phyloP scores from a whole-genome alignment of 1,284 basidiomycete species.

The Ustilago bromivora region DNA sequence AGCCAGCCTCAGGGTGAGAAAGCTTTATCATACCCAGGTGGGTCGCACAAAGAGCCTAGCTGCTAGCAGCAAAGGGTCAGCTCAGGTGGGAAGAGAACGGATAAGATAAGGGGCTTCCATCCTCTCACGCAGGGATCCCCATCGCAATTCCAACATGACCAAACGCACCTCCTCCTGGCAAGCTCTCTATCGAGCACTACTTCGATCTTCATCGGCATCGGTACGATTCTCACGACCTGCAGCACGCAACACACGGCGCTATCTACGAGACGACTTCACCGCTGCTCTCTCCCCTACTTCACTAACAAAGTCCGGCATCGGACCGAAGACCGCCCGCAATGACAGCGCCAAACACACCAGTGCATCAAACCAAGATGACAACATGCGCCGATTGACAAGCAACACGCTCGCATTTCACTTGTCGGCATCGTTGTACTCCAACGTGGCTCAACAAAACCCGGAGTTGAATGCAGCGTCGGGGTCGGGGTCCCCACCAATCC shows the following conservation, averaged over 20 bases:
- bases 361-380: constrained; percentile 1
- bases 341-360: neutral
- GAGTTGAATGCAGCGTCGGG: neutral
- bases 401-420: constrained; percentile 42
- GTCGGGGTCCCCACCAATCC: constrained; percentile 5
- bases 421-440: constrained; percentile 23
- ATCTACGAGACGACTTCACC: constrained; percentile 43
- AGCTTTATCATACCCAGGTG: neutral
- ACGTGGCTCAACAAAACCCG: neutral
- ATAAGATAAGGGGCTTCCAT: neutral
- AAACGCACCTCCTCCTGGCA: constrained; percentile 13
- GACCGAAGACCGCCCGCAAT: constrained; percentile 2
- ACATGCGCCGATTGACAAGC: constrained; percentile 7
- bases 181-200: constrained; percentile 31
- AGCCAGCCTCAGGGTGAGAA: neutral
- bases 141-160: neutral
- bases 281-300: neutral
- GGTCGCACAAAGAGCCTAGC: neutral
- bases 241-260: constrained; percentile 48
- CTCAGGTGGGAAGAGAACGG: neutral
- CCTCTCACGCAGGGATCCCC: too few species aligned
- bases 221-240: constrained; percentile 53
- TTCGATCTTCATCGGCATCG: constrained; percentile 29
- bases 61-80: neutral
- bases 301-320: neutral